Evolutionary conservation across 1,139 yeast species (phyloP).

Genomic region (Geotrichum carabidarum): DNA sequence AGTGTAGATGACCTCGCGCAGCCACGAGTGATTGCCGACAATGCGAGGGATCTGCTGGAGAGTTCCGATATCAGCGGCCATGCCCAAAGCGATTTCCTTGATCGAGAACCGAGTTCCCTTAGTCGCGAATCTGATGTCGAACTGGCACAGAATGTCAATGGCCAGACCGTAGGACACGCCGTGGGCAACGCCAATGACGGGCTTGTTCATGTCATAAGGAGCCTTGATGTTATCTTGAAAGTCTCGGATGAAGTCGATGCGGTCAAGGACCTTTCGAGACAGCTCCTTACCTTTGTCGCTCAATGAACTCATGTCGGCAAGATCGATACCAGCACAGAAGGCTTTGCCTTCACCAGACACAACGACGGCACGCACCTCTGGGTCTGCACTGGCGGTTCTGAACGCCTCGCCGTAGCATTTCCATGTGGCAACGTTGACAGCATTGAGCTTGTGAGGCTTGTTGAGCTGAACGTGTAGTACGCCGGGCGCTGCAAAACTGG

Average conservation of each 20-base stretch:
- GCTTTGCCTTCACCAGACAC: constrained; percentile 54
- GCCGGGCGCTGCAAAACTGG: constrained; percentile 37
- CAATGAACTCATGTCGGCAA: constrained; percentile 27
- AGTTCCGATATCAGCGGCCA: constrained; percentile 77
- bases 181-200: constrained; percentile 46
- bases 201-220: constrained; percentile 35
- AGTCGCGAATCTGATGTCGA: constrained; percentile 55
- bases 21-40: constrained; percentile 53
- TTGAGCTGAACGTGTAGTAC: constrained; percentile 59
- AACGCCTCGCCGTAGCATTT: constrained; percentile 50
- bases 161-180: constrained; percentile 58
- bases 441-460: constrained; percentile 58
- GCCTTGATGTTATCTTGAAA: constrained; percentile 53
- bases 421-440: constrained; percentile 45
- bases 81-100: constrained; percentile 67
- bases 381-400: constrained; percentile 43
- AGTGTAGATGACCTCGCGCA: constrained; percentile 59
- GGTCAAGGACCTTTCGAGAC: constrained; percentile 37
- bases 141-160: constrained; percentile 57
- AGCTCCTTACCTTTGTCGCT: constrained; percentile 31
- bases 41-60: constrained; percentile 61
- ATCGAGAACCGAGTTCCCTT: constrained; percentile 54
- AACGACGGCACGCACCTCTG: constrained; percentile 51
- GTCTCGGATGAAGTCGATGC: constrained; percentile 39
- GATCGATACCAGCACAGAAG: constrained; percentile 65